These are phyloP conservation scores for Monilinia laxa DNA, from an alignment of 2,329 filamentous ascomycete genomes.

Conservation along the genomic window DNA sequence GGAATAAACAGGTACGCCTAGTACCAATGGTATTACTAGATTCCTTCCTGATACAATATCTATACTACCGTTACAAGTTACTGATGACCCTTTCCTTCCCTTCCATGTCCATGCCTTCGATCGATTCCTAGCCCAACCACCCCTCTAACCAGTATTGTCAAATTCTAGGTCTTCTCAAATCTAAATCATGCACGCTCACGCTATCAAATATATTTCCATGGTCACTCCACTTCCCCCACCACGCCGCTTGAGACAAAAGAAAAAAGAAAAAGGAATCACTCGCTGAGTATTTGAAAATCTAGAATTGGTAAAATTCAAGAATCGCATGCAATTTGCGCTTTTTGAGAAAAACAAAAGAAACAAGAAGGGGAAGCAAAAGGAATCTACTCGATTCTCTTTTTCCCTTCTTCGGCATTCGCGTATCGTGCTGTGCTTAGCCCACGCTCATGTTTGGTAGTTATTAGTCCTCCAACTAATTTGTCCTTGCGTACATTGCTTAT, in stretches of 20 bases:
- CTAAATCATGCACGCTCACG: constrained; percentile 11
- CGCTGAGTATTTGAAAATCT: not conserved
- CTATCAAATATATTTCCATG: not conserved
- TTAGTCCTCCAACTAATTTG: constrained; percentile 72
- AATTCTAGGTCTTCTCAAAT: constrained; percentile 10
- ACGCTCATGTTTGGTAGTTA: constrained; percentile 68
- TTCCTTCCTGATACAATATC: not conserved
- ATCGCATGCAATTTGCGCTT: constrained; percentile 9
- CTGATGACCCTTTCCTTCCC: not conserved
- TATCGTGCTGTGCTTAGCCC: constrained; percentile 81
- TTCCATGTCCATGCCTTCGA: not conserved
- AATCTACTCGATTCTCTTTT: constrained; percentile 82
- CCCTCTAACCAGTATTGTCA: not conserved
- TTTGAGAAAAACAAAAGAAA: constrained; percentile 8
- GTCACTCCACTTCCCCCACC: not conserved
- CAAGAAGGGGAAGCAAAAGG: not conserved
- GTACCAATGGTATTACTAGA: not conserved
- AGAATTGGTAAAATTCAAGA: not conserved
- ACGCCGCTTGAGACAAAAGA: not conserved
- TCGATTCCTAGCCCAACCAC: not conserved
- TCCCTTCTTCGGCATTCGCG: constrained; percentile 89
- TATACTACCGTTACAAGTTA: constrained; percentile 1
- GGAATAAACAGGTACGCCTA: not conserved
- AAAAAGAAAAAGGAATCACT: constrained; percentile 1
- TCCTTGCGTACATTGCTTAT: constrained; percentile 80